Conservation (phyloP, 441 rosid species). For the Theobroma grandiflorum region DNA sequence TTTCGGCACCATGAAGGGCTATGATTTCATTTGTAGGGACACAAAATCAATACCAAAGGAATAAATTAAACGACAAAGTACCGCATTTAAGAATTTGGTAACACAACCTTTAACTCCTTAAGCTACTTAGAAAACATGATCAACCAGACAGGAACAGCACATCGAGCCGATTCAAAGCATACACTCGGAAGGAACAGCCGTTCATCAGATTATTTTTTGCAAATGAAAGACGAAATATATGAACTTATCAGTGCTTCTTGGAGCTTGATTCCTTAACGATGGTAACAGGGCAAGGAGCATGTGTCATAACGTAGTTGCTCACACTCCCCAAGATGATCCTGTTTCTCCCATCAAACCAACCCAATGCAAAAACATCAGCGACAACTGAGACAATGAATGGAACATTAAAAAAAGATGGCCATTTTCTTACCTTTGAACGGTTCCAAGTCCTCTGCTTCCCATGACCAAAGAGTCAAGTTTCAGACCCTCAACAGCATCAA, state of each 20-base stretch:
- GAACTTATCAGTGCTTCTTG: constrained; percentile 30
- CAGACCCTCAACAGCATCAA: constrained; percentile 79
- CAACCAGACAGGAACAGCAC: not conserved
- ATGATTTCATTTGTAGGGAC: not conserved
- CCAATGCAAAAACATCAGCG: not conserved
- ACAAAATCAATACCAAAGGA: not conserved
- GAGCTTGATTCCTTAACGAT: constrained; percentile 61
- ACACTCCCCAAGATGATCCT: constrained; percentile 87
- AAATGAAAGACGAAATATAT: constrained; percentile 12
- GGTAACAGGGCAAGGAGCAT: constrained; percentile 86
- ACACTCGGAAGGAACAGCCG: not conserved
- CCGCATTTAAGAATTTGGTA: not conserved
- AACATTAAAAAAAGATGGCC: not conserved
- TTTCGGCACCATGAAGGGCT: not conserved
- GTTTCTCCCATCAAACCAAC: constrained; percentile 28
- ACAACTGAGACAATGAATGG: not conserved
- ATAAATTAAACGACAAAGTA: not conserved
- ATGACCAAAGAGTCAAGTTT: constrained; percentile 82
- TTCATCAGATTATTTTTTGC: not conserved
- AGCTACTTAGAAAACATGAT: constrained; percentile 1
- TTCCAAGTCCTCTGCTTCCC: constrained; percentile 94
- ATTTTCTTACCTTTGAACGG: constrained; percentile 65
- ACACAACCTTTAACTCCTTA: not conserved
- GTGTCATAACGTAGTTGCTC: constrained; percentile 66
- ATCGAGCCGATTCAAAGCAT: not conserved